Evolutionary conservation across 768 basidiomycete species (phyloP), one percentile per base, ranked within the genome.

Genomic region (Russula virescens): DNA sequence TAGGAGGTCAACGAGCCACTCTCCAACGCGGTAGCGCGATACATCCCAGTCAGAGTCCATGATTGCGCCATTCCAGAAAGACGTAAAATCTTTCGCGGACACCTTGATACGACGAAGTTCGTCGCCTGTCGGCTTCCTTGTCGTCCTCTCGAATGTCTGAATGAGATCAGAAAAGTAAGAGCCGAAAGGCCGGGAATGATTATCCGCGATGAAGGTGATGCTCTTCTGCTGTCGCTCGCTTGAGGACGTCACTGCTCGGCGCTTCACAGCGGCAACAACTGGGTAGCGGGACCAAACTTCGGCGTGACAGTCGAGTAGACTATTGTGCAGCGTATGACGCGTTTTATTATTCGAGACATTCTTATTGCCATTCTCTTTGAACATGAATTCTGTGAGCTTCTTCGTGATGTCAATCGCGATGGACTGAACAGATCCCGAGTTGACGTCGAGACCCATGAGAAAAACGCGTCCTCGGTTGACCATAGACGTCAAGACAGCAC

Each of bases 1-100:
- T 1, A 86, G 63, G 9, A 86, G 69, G 16, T 84, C 81, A 0
- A 82, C 83, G 0, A 86, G 69, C 86, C 86, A 86, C 69, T 87
- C 83, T 40, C 85, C 85, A 0, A 75, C 75, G 18, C 74, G 73
- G 62, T 79, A 80, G 5, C 66, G 64, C 3, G 82, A 82, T 5
- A 74, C 58, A 13, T 70, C 65, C 40, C 55, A 28, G 59, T 65
- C 25, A 69, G 49, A 13, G 11, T 55, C 23, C 10, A 38, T 11
- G n/a, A 42, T 35, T 67, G 65, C 8, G 47, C 28, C 35, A 59
- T n/a, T 18, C n/a, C 53, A 2, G 54, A 80, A 74, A 5, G 69
- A 63, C 1, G 68, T 35, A 26, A 75, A 76, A 5, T 71, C 53
- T 0, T 73, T 61, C 5, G 78, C 71, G 0, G 69, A 70, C 1